Evolutionary conservation across 805 yeast species (phyloP).

Genomic region (Zygosaccharomyces kombuchaensis): DNA sequence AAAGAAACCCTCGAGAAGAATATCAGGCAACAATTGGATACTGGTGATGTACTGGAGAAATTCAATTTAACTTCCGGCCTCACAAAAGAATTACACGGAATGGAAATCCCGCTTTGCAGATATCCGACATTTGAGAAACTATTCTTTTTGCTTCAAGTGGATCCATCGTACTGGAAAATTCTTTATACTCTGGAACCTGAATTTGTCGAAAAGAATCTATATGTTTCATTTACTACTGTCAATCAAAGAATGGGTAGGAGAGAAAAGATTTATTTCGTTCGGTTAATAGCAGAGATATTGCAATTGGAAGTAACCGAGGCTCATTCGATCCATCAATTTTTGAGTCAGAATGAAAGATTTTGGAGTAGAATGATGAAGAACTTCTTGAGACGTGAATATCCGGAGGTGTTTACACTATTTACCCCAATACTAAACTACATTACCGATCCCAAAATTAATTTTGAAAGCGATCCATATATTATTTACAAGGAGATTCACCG

Average conservation of each 20-base stretch:
- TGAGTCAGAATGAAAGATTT: conserved; percentile 29
- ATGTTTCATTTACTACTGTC: conserved; percentile 28
- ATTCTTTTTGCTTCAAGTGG: conserved; percentile 79
- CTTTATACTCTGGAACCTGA: conserved; percentile 41
- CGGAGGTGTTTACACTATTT: conserved; percentile 33
- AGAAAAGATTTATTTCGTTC: conserved; percentile 66
- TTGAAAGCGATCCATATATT: conserved; percentile 75
- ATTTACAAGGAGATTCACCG: conserved; percentile 45
- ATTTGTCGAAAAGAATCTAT: conserved; percentile 29
- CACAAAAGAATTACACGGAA: conserved; percentile 9
- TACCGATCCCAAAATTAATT: conserved; percentile 42
- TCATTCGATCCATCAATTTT: conserved; percentile 23
- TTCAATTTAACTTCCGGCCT: conserved; percentile 60
- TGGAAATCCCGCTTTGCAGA: conserved; percentile 15
- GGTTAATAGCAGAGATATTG: conserved; percentile 49
- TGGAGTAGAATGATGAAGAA: conserved; percentile 43
- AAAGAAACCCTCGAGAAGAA: conserved; percentile 71
- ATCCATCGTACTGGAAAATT: conserved; percentile 64
- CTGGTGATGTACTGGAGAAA: conserved; percentile 70
- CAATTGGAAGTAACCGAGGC: conserved; percentile 37
- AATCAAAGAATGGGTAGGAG: conserved; percentile 39
- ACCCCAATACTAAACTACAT: conserved; percentile 38
- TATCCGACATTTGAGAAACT: conserved; percentile 57
- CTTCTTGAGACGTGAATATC: conserved; percentile 39
- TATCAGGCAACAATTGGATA: conserved; percentile 71